phyloP scores from a whole-genome alignment of 371 early-diverging fungal genomes.

The Batkoa obscura region DNA sequence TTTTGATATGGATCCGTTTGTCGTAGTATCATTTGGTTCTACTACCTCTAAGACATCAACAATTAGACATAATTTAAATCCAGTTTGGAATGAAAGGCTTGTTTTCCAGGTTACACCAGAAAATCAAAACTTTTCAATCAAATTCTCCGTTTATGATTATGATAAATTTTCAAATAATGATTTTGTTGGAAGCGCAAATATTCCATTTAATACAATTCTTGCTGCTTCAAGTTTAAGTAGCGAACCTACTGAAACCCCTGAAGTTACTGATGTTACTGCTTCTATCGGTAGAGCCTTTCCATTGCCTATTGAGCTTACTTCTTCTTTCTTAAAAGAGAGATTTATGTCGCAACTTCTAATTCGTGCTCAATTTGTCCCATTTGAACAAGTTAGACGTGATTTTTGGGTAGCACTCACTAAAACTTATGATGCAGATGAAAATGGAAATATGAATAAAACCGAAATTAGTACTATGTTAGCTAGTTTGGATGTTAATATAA shows the following conservation, averaged over 20 bases:
- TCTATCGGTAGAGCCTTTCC: constrained; percentile 1
- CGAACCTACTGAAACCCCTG: neutral
- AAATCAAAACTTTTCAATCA: constrained; percentile 33
- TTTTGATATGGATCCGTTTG: constrained; percentile 76
- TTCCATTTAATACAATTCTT: constrained; percentile 15
- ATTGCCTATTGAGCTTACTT: constrained; percentile 17
- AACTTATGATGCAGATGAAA: constrained; percentile 36
- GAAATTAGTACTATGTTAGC: constrained; percentile 59
- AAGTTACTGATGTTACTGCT: neutral
- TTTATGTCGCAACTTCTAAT: constrained; percentile 22
- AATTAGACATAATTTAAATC: constrained; percentile 39
- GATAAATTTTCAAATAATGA: constrained; percentile 57
- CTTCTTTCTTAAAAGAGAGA: constrained; percentile 18
- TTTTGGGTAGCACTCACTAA: constrained; percentile 53
- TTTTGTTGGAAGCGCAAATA: constrained; percentile 33
- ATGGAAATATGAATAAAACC: constrained; percentile 23
- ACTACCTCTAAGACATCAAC: constrained; percentile 46
- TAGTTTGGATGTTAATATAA: constrained; percentile 46
- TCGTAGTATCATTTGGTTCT: constrained; percentile 44
- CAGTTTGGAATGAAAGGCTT: constrained; percentile 47
- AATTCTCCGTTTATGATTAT: constrained; percentile 53
- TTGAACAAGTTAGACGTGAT: constrained; percentile 36
- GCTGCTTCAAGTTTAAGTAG: constrained; percentile 4
- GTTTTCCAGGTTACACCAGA: constrained; percentile 38
- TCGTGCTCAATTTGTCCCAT: constrained; percentile 40